These are phyloP conservation scores for Scheffersomyces coipomensis DNA, from an alignment of 805 yeast species.

Conservation along the genomic window DNA sequence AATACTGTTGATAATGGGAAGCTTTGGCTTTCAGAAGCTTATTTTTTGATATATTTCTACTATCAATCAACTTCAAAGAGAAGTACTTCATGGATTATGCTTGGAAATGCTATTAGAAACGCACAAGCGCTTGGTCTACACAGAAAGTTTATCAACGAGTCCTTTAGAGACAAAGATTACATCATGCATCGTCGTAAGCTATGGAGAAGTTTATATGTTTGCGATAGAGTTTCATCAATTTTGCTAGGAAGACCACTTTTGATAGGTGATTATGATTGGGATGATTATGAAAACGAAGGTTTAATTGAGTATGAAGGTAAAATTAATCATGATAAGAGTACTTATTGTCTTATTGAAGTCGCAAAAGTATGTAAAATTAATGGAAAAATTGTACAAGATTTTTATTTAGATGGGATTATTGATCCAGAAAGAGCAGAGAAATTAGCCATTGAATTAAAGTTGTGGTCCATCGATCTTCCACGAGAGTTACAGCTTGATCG, in stretches of 20 bases:
- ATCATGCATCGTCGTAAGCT: slow-evolving; percentile 30
- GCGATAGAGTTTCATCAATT: slow-evolving; percentile 31
- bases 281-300: slow-evolving; percentile 18
- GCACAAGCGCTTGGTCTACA: slow-evolving; percentile 42
- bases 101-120: slow-evolving; percentile 40
- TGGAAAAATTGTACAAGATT: slow-evolving; percentile 25
- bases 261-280: slow-evolving; percentile 36
- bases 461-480: slow-evolving; percentile 29
- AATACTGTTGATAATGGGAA: slow-evolving; percentile 34
- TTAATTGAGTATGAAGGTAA: not conserved
- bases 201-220: slow-evolving; percentile 31
- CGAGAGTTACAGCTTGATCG: slow-evolving; percentile 21
- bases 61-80: slow-evolving; percentile 38
- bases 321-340: slow-evolving; percentile 14
- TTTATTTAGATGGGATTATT: slow-evolving; percentile 27
- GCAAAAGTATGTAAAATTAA: slow-evolving; percentile 22
- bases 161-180: slow-evolving; percentile 23
- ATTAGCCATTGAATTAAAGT: slow-evolving; percentile 29
- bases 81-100: slow-evolving; percentile 40
- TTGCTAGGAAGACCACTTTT: slow-evolving; percentile 35
- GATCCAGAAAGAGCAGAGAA: slow-evolving; percentile 25
- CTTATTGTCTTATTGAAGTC: slow-evolving; percentile 20
- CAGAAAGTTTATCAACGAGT: slow-evolving; percentile 34
- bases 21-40: slow-evolving; percentile 41
- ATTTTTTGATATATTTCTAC: slow-evolving; percentile 35